phyloP scores from a whole-genome alignment of 352 stramenopile genomes.

The Globisporangium carolinianum region DNA sequence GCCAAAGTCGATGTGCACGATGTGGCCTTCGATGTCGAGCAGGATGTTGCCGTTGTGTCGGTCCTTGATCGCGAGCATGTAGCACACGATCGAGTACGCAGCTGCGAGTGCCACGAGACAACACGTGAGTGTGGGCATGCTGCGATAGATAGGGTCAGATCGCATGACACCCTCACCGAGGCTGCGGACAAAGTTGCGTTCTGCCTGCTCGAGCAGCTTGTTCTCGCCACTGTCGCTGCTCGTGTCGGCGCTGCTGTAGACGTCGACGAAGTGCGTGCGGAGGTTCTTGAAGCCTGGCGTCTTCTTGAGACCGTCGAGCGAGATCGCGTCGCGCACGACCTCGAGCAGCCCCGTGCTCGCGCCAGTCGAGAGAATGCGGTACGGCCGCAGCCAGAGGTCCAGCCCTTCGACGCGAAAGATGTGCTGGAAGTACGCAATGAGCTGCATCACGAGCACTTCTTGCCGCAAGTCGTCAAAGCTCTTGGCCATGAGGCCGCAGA shows the following conservation, averaged over 20 bases:
- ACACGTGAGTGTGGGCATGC: background rate
- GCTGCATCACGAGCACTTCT: slow-evolving; percentile 96
- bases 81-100: slow-evolving; percentile 97
- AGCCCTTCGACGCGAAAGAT: slow-evolving; percentile 91
- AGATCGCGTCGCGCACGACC: slow-evolving; percentile 93
- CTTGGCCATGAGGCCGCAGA: slow-evolving; percentile 92
- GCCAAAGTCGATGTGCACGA: slow-evolving; percentile 99
- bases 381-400: slow-evolving; percentile 90
- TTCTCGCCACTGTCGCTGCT: slow-evolving; percentile 14
- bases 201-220: slow-evolving; percentile 51
- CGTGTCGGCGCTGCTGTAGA: slow-evolving; percentile 78
- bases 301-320: slow-evolving; percentile 96
- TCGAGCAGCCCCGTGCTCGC: slow-evolving; percentile 94
- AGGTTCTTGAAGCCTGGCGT: slow-evolving; percentile 80
- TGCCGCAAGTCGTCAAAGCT: slow-evolving; percentile 97
- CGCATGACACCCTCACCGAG: slow-evolving; percentile 35
- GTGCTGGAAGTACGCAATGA: slow-evolving; percentile 94
- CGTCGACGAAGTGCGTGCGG: slow-evolving; percentile 88
- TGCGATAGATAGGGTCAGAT: background rate
- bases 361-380: slow-evolving; percentile 95
- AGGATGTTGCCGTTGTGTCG: slow-evolving; percentile 99
- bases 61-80: slow-evolving; percentile 98
- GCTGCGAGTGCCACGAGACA: slow-evolving; percentile 50
- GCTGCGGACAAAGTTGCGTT: slow-evolving; percentile 81
- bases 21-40: slow-evolving; percentile 93